A percentile compares a stretch with the other conserved stretches of the same genome.
Conservation (phyloP, 345 rosid genomes). For the Citrus maxima region DNA sequence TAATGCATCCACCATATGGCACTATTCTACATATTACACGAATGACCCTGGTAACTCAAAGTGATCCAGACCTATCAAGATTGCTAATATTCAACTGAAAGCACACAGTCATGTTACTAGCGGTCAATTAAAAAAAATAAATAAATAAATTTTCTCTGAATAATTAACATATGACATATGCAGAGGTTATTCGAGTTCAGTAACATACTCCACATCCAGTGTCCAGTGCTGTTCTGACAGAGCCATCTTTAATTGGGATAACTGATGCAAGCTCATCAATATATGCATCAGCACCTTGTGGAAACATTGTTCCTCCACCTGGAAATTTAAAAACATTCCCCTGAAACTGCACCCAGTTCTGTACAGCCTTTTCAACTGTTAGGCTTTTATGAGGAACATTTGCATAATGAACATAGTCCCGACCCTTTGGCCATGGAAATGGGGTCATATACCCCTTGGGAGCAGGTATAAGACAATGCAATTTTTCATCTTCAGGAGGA, state of each 20-base stretch:
- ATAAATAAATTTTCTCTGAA: neutral
- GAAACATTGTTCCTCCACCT: conserved; percentile 99
- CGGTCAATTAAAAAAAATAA: neutral
- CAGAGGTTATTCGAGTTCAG: neutral
- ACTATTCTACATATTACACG: neutral
- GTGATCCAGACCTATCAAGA: neutral
- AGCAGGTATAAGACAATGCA: conserved; percentile 85
- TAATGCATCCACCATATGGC: neutral
- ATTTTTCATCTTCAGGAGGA: conserved; percentile 73
- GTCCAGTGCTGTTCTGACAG: conserved; percentile 91
- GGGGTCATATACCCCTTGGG: conserved; percentile 90
- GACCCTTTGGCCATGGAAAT: conserved; percentile 94
- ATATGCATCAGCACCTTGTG: conserved; percentile 96
- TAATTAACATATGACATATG: neutral
- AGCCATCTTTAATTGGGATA: conserved; percentile 84
- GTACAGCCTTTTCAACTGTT: conserved; percentile 85
- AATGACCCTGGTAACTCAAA: neutral
- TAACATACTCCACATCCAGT: conserved; percentile 90
- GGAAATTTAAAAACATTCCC: conserved; percentile 94
- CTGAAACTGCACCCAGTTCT: conserved; percentile 92
- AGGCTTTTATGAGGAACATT: conserved; percentile 90
- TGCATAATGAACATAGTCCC: conserved; percentile 86
- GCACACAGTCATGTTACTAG: neutral
- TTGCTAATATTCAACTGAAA: neutral
- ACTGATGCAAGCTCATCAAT: conserved; percentile 85